Evolutionary conservation across 2,329 filamentous ascomycete genomes (phyloP).

Genomic region (Fusarium caatingaense): DNA sequence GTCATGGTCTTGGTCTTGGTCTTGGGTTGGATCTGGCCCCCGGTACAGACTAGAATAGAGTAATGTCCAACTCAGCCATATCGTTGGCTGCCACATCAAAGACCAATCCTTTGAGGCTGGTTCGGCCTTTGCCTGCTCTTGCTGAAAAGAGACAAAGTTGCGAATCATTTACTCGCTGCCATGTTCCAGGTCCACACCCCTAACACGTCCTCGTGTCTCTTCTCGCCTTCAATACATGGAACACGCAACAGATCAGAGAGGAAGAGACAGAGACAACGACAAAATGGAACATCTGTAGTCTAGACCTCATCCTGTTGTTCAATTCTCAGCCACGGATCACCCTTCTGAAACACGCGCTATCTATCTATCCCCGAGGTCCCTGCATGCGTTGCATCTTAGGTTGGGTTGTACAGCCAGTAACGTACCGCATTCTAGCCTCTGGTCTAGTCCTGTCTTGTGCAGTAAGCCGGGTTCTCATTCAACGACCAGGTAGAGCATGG

Average conservation of each 20-base stretch:
- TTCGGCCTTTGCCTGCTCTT: neutral
- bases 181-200: neutral
- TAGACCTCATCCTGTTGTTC: neutral
- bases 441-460: neutral
- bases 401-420: neutral
- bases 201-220: neutral
- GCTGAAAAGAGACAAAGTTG: slow-evolving; percentile 23
- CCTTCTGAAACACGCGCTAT: neutral
- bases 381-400: slow-evolving; percentile 4
- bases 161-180: neutral
- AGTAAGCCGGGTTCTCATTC: slow-evolving; percentile 1
- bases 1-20: neutral
- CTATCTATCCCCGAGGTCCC: neutral
- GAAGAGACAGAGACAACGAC: neutral
- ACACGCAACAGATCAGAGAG: neutral
- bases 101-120: neutral
- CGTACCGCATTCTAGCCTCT: neutral
- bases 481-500: neutral
- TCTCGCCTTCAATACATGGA: neutral
- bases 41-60: neutral
- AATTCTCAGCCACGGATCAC: neutral
- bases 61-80: neutral
- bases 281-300: neutral
- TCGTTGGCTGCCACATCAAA: neutral
- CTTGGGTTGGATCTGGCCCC: neutral